These are phyloP conservation scores for Penicillium sp. DNA, from an alignment of 2,329 filamentous ascomycete species.

Conservation along the genomic window DNA sequence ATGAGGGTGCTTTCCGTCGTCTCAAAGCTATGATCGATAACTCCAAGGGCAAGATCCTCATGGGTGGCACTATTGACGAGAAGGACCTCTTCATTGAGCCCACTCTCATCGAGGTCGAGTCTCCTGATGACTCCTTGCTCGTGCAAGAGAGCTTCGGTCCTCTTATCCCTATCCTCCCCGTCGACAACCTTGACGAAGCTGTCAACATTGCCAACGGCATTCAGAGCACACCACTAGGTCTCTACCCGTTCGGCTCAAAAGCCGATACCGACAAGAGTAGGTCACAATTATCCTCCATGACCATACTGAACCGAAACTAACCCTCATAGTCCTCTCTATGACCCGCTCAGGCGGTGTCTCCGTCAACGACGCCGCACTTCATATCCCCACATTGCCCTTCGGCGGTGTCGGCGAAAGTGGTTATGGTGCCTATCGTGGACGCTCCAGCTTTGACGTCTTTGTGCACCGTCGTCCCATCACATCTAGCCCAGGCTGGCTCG, in stretches of 20 bases:
- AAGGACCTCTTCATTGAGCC: constrained; percentile 84
- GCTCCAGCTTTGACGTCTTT: constrained; percentile 68
- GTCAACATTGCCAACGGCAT: constrained; percentile 80
- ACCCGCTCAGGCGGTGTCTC: constrained; percentile 71
- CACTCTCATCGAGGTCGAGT: constrained; percentile 85
- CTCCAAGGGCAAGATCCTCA: constrained; percentile 79
- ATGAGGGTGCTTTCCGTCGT: constrained; percentile 76
- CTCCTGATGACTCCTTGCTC: constrained; percentile 76
- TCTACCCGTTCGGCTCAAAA: constrained; percentile 85
- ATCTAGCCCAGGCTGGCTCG: constrained; percentile 65
- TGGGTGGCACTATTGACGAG: constrained; percentile 85
- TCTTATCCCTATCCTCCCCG: constrained; percentile 81
- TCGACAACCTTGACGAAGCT: constrained; percentile 81
- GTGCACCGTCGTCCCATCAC: constrained; percentile 65
- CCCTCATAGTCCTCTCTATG: constrained; percentile 58
- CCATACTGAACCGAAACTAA: neutral
- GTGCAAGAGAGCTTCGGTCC: constrained; percentile 89
- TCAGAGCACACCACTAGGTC: constrained; percentile 79
- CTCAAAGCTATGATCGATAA: constrained; percentile 91
- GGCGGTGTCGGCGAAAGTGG: constrained; percentile 84
- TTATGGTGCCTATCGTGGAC: constrained; percentile 76
- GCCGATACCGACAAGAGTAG: constrained; percentile 75
- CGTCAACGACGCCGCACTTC: constrained; percentile 66
- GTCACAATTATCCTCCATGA: constrained; percentile 26
- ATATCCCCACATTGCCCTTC: constrained; percentile 76